Base-by-base conservation (phyloP, 805 yeast genomes). In the Blastobotrys muscicola region DNA sequence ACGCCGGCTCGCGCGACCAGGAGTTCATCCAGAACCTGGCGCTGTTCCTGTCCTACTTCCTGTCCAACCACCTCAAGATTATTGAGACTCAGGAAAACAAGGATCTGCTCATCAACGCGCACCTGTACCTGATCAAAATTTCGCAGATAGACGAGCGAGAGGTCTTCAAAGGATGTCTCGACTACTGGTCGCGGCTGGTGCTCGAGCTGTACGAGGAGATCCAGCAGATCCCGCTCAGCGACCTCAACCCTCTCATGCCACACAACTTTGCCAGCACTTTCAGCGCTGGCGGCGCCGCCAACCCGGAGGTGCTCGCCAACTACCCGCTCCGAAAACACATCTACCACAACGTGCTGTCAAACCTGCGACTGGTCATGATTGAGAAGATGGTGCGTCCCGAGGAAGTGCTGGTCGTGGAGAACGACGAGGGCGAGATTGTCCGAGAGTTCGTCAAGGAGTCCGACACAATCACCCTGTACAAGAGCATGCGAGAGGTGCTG, bases 351-450 rank as follows among this genome's bases (percentile, higher is more conserved):
- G 70, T 92, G 36, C 73, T 92, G 53, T 80, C 96, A 3, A 80
- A 80, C 58, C 72, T 92, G 56, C 78, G 99, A 65, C 70, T 82
- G 48, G 95, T 94, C n/a, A 82, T 92, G 59, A 92, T 92, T 57
- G 97, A 89, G 65, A 84, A 84, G 57, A 92, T 92, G 98, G 98
- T 85, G 1, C 80, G 95, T 62, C 99, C 99, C 2, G 98, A 92
- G 65, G 99, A 92, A 67, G 98, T 92, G 44, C 72, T 92, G 45
- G 78, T 92, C 67, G 97, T 89, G 41, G 97, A 92, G 65, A 90
- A 90, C 61, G 99, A 92, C 65, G 99, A 92, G 67, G 98, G 98
- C 55, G 98, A 92, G 68, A 90, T 92, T 62, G 98, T 92, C 37
- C 78, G 99, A 59, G 97, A 90, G 59, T 89, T 90, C 51, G 96